Base-by-base conservation (phyloP, 1,284 basidiomycete genomes). In the Phaffia rhodozyma region DNA sequence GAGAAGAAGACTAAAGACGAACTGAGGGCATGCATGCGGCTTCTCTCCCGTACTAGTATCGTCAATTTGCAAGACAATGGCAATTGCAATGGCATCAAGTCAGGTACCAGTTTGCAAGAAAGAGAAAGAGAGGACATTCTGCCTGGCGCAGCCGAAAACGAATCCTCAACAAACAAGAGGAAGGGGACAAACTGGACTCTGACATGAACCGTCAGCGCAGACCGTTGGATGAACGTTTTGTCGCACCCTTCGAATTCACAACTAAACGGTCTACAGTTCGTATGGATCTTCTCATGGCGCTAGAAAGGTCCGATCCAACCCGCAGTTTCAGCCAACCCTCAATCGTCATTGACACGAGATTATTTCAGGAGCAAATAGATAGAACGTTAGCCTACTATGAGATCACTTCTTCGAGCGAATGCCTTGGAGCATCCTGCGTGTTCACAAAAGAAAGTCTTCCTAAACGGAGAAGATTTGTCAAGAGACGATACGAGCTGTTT, bases 11-110 rank as follows among this genome's bases (percentile, higher is more conserved):
- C 13, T 16, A 43, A 43, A 16, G 38, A 43, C 73, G 68, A 77
- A 72, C 53, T 60, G 55, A 1, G 21, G 13, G 71, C 81, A 83
- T 30, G 75, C 72, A 70, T 82, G 81, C 2, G 81, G 81, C 57
- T 78, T 75, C 69, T 83, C 81, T 51, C 81, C 81, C 30, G 80
- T 80, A 71, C 79, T 78, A 64, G n/a, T 63, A 11, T 63, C 29
- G 63, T 61, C 38, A 71, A 77, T 69, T 74, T 70, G n/a, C 70
- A 71, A 27, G 69, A 71, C 21, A 25, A 32, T 5, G 25, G 58
- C 5, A 32, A 59, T n/a, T 3, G 20, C 11, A 27, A 20, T 4
- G 25, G 34, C 20, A 58, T 21, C 11, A 23, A 60, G 52, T 57
- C 54, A 55, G 54, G 48, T 18, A 48, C 49, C 23, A 49, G 29